phyloP scores from a whole-genome alignment of 2,329 filamentous ascomycete genomes.

The Microdochium paspali region DNA sequence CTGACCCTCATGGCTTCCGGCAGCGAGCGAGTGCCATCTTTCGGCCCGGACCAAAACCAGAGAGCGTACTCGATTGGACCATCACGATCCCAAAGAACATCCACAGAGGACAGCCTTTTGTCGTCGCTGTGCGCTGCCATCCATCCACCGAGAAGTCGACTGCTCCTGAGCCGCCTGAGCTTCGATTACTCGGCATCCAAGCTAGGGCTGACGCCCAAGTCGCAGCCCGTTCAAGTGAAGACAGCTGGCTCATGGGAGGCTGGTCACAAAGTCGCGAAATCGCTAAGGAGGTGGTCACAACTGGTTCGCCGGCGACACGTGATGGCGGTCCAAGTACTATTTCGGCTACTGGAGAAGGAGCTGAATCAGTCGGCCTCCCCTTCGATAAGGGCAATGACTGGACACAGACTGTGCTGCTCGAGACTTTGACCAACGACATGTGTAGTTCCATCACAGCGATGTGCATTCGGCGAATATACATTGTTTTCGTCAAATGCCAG shows the following conservation, averaged over 20 bases:
- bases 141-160: not conserved
- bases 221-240: not conserved
- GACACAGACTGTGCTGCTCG: not conserved
- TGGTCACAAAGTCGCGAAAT: not conserved
- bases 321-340: not conserved
- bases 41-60: not conserved
- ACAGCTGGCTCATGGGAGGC: not conserved
- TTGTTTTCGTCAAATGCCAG: not conserved
- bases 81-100: not conserved
- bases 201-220: not conserved
- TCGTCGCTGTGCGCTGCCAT: not conserved
- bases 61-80: not conserved
- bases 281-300: not conserved
- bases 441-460: not conserved
- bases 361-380: not conserved
- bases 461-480: not conserved
- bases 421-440: not conserved
- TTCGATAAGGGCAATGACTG: not conserved
- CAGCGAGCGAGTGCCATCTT: not conserved
- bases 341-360: not conserved
- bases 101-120: not conserved
- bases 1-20: not conserved
- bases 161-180: not conserved
- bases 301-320: not conserved
- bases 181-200: not conserved